phyloP scores from a whole-genome alignment of 768 basidiomycete species.

The Mycena olivaceomarginata region DNA sequence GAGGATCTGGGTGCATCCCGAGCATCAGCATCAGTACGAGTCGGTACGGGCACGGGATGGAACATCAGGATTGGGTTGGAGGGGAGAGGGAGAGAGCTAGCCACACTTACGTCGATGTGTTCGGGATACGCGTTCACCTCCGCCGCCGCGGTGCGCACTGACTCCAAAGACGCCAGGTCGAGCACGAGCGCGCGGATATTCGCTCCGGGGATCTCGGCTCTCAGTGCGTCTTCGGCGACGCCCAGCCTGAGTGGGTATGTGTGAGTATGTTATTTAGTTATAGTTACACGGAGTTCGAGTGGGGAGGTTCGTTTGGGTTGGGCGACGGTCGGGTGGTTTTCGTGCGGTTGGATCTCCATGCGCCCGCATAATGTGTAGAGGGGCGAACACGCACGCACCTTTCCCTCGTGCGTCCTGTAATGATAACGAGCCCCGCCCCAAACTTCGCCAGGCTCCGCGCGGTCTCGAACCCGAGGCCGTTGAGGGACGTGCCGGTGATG shows the following conservation, averaged over 20 bases:
- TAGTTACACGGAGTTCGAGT: too few relatives aligned
- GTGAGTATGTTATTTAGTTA: not conserved
- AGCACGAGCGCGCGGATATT: slow-evolving; percentile 39
- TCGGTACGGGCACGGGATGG: too few relatives aligned
- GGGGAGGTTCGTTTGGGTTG: too few relatives aligned
- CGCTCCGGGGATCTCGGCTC: slow-evolving; percentile 21
- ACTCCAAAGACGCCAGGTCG: slow-evolving; percentile 27
- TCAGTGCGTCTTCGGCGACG: slow-evolving; percentile 22
- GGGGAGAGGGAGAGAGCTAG: too few relatives aligned
- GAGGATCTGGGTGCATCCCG: not conserved
- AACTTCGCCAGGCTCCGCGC: slow-evolving; percentile 29
- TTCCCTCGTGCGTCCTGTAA: slow-evolving; percentile 12
- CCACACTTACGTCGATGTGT: slow-evolving; percentile 22
- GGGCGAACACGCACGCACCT: not conserved
- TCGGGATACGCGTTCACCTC: slow-evolving; percentile 43
- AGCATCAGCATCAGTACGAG: too few relatives aligned
- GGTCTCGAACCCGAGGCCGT: slow-evolving; percentile 38
- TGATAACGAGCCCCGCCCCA: slow-evolving; percentile 32
- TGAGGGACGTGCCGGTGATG: slow-evolving; percentile 41
- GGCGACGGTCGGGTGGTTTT: too few relatives aligned
- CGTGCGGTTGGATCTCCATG: too few relatives aligned
- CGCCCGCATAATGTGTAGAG: too few relatives aligned
- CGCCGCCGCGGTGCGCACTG: slow-evolving; percentile 33
- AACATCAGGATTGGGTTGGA: too few relatives aligned
- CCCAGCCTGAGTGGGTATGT: slow-evolving; percentile 15